phyloP scores from a whole-genome alignment of 2,329 filamentous ascomycete genomes.

The Neopestalotiopsis sp. region DNA sequence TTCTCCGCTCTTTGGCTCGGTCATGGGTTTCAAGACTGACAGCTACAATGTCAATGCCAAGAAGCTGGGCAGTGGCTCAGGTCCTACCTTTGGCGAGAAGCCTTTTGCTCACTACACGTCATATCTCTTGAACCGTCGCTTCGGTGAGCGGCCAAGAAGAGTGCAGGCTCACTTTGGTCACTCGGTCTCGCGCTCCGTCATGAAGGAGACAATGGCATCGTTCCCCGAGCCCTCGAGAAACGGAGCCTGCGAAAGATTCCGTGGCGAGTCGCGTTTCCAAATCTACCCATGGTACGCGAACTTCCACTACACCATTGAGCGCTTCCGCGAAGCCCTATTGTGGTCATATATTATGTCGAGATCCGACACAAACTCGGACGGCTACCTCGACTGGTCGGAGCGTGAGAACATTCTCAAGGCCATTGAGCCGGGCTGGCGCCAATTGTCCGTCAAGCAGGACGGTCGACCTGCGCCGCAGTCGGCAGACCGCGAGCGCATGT shows the following conservation, averaged over 20 bases:
- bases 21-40: conserved; percentile 48
- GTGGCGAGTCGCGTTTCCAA: conserved; percentile 48
- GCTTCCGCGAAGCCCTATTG: conserved; percentile 47
- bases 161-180: conserved; percentile 50
- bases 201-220: conserved; percentile 45
- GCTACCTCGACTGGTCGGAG: conserved; percentile 46
- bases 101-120: conserved; percentile 50
- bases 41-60: conserved; percentile 45
- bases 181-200: conserved; percentile 44
- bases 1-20: conserved; percentile 48
- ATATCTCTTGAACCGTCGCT: conserved; percentile 49
- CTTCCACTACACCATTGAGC: conserved; percentile 50
- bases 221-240: conserved; percentile 46
- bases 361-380: conserved; percentile 42
- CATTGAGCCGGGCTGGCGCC: conserved; percentile 39
- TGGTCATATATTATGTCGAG: conserved; percentile 49
- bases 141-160: conserved; percentile 48
- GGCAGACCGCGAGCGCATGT: conserved; percentile 42
- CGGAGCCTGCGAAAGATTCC: conserved; percentile 46
- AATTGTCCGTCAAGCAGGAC: conserved; percentile 30
- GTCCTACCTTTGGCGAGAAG: conserved; percentile 49
- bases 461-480: conserved; percentile 37
- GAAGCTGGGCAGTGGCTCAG: conserved; percentile 32
- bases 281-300: conserved; percentile 48
- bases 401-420: conserved; percentile 42